Conservation (phyloP, 805 yeast species). For the Candida nemodendra region DNA sequence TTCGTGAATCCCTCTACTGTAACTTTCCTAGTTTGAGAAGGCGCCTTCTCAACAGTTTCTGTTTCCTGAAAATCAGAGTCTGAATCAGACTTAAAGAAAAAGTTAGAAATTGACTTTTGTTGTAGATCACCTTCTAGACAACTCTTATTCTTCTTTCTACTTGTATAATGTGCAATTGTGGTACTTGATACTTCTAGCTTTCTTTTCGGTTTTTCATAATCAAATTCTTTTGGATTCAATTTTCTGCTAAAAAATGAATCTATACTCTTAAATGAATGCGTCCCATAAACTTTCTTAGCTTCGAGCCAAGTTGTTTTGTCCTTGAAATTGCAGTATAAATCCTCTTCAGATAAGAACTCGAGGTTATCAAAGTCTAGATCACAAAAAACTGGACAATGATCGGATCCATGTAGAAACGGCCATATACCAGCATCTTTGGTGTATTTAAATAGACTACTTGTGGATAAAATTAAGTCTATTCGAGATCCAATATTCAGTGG, state of each 20-base stretch:
- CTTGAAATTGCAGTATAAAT: constrained; percentile 4
- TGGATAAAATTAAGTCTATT: constrained; percentile 70
- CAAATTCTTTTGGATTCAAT: constrained; percentile 1
- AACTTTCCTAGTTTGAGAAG: constrained; percentile 3
- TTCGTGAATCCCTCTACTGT: constrained; percentile 22
- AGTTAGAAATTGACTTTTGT: constrained; percentile 24
- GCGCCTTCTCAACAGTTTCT: neutral
- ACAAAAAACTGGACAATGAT: constrained; percentile 87
- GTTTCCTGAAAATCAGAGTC: neutral
- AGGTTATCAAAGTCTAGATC: constrained; percentile 46
- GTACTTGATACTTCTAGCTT: neutral
- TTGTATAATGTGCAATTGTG: constrained; percentile 9
- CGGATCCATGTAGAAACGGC: constrained; percentile 78
- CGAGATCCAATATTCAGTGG: constrained; percentile 87
- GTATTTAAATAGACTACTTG: constrained; percentile 35
- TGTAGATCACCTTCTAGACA: too few relatives aligned
- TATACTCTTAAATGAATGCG: constrained; percentile 30
- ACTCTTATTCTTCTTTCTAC: constrained; percentile 19
- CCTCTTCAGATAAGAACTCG: constrained; percentile 2
- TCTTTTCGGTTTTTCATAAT: neutral
- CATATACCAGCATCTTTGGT: constrained; percentile 53
- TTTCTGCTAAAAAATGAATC: constrained; percentile 28
- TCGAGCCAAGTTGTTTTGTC: constrained; percentile 44
- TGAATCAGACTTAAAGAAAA: constrained; percentile 19
- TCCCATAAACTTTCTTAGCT: constrained; percentile 48